These are phyloP conservation scores for Trametes versicolor DNA, from an alignment of 1,284 basidiomycete genomes.

Conservation along the genomic window DNA sequence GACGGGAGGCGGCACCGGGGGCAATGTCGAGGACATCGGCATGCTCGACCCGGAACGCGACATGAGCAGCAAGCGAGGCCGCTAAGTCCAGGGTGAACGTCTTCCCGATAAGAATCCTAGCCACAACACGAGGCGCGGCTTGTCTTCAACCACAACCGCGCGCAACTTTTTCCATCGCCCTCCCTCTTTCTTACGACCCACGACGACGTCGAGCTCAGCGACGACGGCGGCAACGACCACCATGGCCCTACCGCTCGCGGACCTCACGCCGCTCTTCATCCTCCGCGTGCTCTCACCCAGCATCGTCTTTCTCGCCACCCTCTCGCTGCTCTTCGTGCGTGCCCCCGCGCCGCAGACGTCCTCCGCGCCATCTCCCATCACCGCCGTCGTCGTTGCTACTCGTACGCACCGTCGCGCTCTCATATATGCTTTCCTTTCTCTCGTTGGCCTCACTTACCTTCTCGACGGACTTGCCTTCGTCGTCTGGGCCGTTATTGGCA, in stretches of 20 bases:
- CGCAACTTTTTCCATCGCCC: slow-evolving; percentile 32
- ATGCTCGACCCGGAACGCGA: slow-evolving; percentile 22
- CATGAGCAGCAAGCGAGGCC: slow-evolving; percentile 29
- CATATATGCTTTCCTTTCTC: slow-evolving; percentile 74
- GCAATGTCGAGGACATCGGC: slow-evolving; percentile 24
- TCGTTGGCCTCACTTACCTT: slow-evolving; percentile 86
- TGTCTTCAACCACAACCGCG: slow-evolving; percentile 31
- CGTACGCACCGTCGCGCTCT: slow-evolving; percentile 74
- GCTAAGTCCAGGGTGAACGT: slow-evolving; percentile 30
- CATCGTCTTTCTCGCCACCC: slow-evolving; percentile 64
- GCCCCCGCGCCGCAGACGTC: slow-evolving; percentile 53
- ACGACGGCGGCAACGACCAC: slow-evolving; percentile 42
- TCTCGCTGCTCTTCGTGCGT: slow-evolving; percentile 65
- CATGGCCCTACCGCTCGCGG: slow-evolving; percentile 32
- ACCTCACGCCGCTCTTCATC: slow-evolving; percentile 54
- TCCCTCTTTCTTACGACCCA: slow-evolving; percentile 39
- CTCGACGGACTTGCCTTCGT: slow-evolving; percentile 82
- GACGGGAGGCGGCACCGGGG: slow-evolving; percentile 4
- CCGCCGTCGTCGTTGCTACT: slow-evolving; percentile 76
- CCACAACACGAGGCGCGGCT: slow-evolving; percentile 37
- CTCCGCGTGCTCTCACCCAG: slow-evolving; percentile 72
- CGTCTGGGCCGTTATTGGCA: slow-evolving; percentile 67
- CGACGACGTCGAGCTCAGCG: slow-evolving; percentile 44
- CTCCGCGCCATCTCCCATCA: slow-evolving; percentile 71
- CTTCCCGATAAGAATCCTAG: slow-evolving; percentile 38